These are phyloP conservation scores for Paspalum notatum DNA, from an alignment of 176 grass and related monocot genomes.

Conservation along the genomic window DNA sequence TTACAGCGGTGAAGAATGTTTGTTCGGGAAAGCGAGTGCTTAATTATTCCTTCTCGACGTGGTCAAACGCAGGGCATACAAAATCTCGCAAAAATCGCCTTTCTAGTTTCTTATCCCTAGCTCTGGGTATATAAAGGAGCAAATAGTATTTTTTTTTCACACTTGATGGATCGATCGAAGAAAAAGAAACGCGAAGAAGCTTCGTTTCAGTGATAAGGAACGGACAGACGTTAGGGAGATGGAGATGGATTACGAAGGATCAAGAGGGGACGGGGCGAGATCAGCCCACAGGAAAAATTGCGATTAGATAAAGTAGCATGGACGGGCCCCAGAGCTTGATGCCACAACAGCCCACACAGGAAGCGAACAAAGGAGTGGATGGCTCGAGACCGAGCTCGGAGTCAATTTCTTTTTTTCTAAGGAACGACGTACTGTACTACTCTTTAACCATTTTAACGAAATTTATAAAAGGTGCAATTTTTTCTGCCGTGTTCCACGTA, in stretches of 20 bases:
- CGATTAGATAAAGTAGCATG: background rate
- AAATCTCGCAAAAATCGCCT: background rate
- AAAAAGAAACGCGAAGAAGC: background rate
- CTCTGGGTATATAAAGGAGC: too few relatives aligned
- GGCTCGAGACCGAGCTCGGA: background rate
- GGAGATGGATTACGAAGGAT: background rate
- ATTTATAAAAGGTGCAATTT: too few relatives aligned
- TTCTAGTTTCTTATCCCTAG: too few relatives aligned
- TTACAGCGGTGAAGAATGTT: constrained; percentile 42
- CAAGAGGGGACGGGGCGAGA: background rate
- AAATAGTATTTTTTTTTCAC: too few relatives aligned
- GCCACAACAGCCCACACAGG: background rate
- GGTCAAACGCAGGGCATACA: background rate
- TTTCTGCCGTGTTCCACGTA: too few relatives aligned
- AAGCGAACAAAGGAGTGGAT: constrained; percentile 18
- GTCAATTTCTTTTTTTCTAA: too few relatives aligned
- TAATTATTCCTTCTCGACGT: constrained; percentile 5
- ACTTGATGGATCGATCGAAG: too few relatives aligned
- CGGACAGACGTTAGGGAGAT: background rate
- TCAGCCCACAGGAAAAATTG: background rate
- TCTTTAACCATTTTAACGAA: too few relatives aligned
- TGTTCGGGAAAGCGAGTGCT: background rate
- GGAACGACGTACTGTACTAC: too few relatives aligned
- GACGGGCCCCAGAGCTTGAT: background rate
- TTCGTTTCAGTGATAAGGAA: background rate